Conservation (phyloP, 192 early-diverging fungal genomes). For the Entomortierella beljakovae region DNA sequence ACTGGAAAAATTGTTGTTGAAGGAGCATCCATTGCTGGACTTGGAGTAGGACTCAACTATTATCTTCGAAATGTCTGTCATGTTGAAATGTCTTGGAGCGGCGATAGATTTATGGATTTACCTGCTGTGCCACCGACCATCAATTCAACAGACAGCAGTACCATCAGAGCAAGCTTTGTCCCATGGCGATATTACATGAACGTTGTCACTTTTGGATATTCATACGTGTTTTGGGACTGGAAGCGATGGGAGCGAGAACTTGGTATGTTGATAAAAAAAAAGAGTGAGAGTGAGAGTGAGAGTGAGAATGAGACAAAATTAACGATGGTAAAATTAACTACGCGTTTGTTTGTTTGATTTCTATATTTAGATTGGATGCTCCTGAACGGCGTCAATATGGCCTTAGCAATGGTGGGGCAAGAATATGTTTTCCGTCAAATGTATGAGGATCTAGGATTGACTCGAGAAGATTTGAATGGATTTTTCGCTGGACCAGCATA, state of each 20-base stretch:
- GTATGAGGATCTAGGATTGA: conserved; percentile 35
- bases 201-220: conserved; percentile 51
- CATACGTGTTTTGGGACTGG: conserved; percentile 52
- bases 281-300: no score
- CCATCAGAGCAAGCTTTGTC: conserved; percentile 39
- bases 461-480: conserved; percentile 9
- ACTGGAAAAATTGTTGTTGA: conserved; percentile 13
- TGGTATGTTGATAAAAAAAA: conserved; percentile 28
- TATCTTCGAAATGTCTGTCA: conserved; percentile 37
- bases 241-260: conserved; percentile 46
- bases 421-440: conserved; percentile 42
- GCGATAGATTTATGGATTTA: conserved; percentile 34
- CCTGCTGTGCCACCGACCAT: conserved; percentile 21
- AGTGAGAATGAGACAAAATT: no score
- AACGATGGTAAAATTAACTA: no score
- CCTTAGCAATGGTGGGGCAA: conserved; percentile 42
- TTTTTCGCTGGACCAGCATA: conserved; percentile 43
- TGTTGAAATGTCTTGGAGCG: conserved; percentile 51
- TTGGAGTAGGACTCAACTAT: conserved; percentile 46
- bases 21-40: conserved; percentile 11
- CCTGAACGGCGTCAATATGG: conserved; percentile 50
- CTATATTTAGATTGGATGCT: conserved; percentile 45
- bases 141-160: not conserved
- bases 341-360: no score
- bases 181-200: conserved; percentile 53